Evolutionary conservation across 2,329 filamentous ascomycete genomes (phyloP), one percentile per base, ranked within the genome.

Genomic region (Tolypocladium pustulatum): DNA sequence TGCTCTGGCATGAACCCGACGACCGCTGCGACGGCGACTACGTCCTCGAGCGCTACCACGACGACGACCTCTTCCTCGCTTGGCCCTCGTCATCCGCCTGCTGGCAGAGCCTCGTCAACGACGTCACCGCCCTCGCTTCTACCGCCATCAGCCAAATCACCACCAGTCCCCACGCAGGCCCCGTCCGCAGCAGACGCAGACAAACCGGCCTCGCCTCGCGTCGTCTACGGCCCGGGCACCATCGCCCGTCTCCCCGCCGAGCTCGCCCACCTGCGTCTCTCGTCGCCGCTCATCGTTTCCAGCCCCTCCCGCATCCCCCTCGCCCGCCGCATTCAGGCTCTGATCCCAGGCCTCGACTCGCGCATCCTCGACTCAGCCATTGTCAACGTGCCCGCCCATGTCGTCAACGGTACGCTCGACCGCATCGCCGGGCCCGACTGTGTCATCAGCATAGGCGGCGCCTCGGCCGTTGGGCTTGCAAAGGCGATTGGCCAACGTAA

Each of bases 371-470:
- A 72, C 36, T 70, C 73, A 15, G 64, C 70, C 41, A 62, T 68
- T 20, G 63, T 71, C 53, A 67, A 66, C 57, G 65, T 68, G 20
- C 64, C 67, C 20, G 64, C 62, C 55, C 62, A 62, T 15, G 61
- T 69, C 51, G 65, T 71, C 22, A 66, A 68, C 54, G 66, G 68
- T 25, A 67, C 66, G 10, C 61, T 71, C 25, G 57, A 64, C 6
- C 64, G 66, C 20, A 66, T 72, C 7, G 57, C 66, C 7, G 71
- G 70, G 4, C 78, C 79, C 22, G 85, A 87, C 67, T 77, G 77
- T 34, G 74, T 87, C 43, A 73, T 86, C 52, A 85, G 81, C 46
- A 81, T 87, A 60, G 85, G 85, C 6, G 83, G 84, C 56, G 82
- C 83, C 34, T 84, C 81, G 57, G 85, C 83, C 2, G 82, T 84